Evolutionary conservation across 768 basidiomycete genomes (phyloP), one percentile per base, ranked within the genome.

Genomic region (Asterophora parasitica): DNA sequence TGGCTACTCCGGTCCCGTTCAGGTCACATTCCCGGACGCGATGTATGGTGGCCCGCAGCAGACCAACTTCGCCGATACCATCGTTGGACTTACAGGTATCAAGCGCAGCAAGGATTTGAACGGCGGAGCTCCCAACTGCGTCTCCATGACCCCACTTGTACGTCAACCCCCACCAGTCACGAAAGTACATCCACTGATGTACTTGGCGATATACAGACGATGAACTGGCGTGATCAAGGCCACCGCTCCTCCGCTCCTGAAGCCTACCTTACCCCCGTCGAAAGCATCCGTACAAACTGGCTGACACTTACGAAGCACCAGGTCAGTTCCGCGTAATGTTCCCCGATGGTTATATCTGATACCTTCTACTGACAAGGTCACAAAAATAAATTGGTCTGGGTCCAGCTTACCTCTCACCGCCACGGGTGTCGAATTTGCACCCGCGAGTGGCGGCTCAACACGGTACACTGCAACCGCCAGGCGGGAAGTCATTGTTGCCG

Each of bases 11-110:
- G 81, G 81, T 0, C 79, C 79, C 2, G 71, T 82, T 0, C 76
- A 78, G 51, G 76, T 78, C 19, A 75, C 75, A 1, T 75, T 69
- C 54, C 76, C 73, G 12, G 74, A 71, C 4, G 58, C 53, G 4
- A 81, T 81, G 74, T 81, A 77, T 51, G 77, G 78, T 11, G 79
- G 78, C 2, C 76, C 78, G 4, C 75, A 79, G 38, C 78, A 81
- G 50, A 48, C 61, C 2, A 67, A 58, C n/a, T 82, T 81, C 57
- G 60, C 76, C 36, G 48, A 69, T 44, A 74, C 78, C 2, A 71
- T 79, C 43, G 65, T 69, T 20, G 65, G 65, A 35, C 53, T 77
- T 9, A 78, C 75, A 5, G 77, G 76, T 1, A 77, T 79, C 50
- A 66, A 56, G 7, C 76, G 69, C 44, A 73, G 49, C 57, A 64